Evolutionary conservation across 495 filamentous ascomycete species (phyloP), one percentile per base, ranked within the genome.

Genomic region (Lophiotrema nucula): DNA sequence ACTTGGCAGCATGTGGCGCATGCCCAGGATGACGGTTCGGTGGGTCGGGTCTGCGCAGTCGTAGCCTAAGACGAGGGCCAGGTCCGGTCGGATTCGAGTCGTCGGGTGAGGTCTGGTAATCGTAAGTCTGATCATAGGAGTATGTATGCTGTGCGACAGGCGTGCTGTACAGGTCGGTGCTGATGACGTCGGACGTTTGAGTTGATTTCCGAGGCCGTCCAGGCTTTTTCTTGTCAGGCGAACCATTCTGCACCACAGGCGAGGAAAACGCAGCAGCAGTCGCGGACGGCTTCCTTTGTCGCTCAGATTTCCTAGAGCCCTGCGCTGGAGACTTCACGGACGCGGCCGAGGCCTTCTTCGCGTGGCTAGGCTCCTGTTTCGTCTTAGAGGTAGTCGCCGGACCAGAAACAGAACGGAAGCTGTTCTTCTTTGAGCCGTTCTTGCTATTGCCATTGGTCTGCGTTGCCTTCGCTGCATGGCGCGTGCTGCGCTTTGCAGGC

Each of bases 401-500:
- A 2, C 50, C 45, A 11, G 56, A 52, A 6, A 53, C 50, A 2
- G 23, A 22, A 22, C 62, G 62, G 4, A 47, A 31, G 13, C 49
- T 54, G 18, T 57, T 55, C 21, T 57, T 31, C 53, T 42, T 58
- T 3, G 24, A 41, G 23, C 37, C 35, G 12, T 48, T 31, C 22
- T 53, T 61, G 6, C 25, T 8, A 6, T 11, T 24, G n/a, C 58
- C 63, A 39, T 61, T 61, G 18, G 47, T 53, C 27, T 61, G 48
- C 28, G 46, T 45, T 33, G 41, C 52, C 57, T 61, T 61, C 4
- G 38, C 22, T 35, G 47, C 57, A 15, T 70, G 16, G 73, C 76
- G 55, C 82, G 79, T 47, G 78, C 81, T 45, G 74, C 74, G 76
- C 70, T 88, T 95, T 27, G 82, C 81, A 24, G 82, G 80, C 25